Evolutionary conservation across 441 rosid genomes (phyloP), one percentile per base, ranked within the genome.

Genomic region (Populus hybrid): DNA sequence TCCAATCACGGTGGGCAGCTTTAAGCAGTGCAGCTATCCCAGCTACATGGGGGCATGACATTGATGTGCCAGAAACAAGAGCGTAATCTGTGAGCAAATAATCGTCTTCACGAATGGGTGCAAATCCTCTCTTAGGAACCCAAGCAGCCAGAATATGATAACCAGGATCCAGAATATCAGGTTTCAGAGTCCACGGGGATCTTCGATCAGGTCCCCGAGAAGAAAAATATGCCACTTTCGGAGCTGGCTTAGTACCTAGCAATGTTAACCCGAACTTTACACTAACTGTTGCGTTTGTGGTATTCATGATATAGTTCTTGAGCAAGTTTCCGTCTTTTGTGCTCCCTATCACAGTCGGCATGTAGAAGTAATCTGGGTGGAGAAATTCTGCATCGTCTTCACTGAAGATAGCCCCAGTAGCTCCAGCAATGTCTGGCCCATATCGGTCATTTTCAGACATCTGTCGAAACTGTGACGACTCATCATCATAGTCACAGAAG

Each of bases 141-240:
- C 87, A 88, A 6, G 88, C 84, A 30, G 86, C 88, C 68, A 88
- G 69, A 10, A 85, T 78, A 53, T 85, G 61, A 16, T 78, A 73
- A 8, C 88, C 86, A 0, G 89, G 88, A 59, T 87, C 88, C 46
- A 88, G 64, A 12, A 88, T n/a, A 67, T 86, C 89, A 6, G 89
- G 88, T 75, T 88, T 85, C 50, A 88, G 76, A n/a, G 86, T 75
- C 88, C 88, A 82, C 2, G 87, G 88, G 26, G 85, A 84, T 70
- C 75, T 78, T 6, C 1, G 53, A 63, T 69, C 75, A 4, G 88
- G 91, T 34, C 89, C 91, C 61, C 87, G 65, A 0, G 88, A 79
- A 0, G 85, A 85, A 77, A 84, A 85, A 34, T 20, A n/a, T 8
- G 82, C 84, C 8, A 85, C 88, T 66, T 81, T 73, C 28, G 91